Conservation (phyloP, 2,329 filamentous ascomycete genomes). For the Botrytis hyacinthi region DNA sequence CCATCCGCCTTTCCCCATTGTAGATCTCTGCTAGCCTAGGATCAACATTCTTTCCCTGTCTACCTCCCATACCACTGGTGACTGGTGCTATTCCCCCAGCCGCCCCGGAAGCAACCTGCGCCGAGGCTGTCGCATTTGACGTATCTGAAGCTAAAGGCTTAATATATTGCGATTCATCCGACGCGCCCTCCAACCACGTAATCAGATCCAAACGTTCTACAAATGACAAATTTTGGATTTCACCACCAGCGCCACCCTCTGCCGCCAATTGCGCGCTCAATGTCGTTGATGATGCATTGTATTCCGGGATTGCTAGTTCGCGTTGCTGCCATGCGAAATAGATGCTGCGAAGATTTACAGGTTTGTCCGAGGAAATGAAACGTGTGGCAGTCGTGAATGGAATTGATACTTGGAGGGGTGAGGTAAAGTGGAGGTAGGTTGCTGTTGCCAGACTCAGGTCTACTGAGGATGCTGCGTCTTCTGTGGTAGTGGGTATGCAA, state of each 20-base stretch:
- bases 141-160: slow-evolving; percentile 71
- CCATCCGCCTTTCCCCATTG: slow-evolving; percentile 84
- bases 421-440: slow-evolving; percentile 73
- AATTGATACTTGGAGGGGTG: slow-evolving; percentile 59
- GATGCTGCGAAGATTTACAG: slow-evolving; percentile 87
- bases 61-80: slow-evolving; percentile 48
- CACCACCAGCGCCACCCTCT: slow-evolving; percentile 55
- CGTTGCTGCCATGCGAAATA: slow-evolving; percentile 96
- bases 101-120: slow-evolving; percentile 49
- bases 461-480: slow-evolving; percentile 60
- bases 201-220: slow-evolving; percentile 89
- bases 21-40: slow-evolving; percentile 85
- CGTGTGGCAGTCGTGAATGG: slow-evolving; percentile 74
- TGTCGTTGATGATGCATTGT: slow-evolving; percentile 78
- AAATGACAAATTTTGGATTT: slow-evolving; percentile 85
- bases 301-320: slow-evolving; percentile 84
- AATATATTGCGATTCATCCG: slow-evolving; percentile 90
- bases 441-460: slow-evolving; percentile 65
- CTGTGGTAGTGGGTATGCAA: slow-evolving; percentile 71
- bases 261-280: slow-evolving; percentile 71
- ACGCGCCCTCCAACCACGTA: slow-evolving; percentile 88
- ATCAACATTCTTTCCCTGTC: slow-evolving; percentile 68
- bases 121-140: slow-evolving; percentile 43
- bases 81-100: slow-evolving; percentile 42
- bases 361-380: slow-evolving; percentile 73